A percentile compares a stretch with the other conserved stretches of the same genome.
Conservation (phyloP, 257 asterid species). For the Forsythia viridissima region DNA sequence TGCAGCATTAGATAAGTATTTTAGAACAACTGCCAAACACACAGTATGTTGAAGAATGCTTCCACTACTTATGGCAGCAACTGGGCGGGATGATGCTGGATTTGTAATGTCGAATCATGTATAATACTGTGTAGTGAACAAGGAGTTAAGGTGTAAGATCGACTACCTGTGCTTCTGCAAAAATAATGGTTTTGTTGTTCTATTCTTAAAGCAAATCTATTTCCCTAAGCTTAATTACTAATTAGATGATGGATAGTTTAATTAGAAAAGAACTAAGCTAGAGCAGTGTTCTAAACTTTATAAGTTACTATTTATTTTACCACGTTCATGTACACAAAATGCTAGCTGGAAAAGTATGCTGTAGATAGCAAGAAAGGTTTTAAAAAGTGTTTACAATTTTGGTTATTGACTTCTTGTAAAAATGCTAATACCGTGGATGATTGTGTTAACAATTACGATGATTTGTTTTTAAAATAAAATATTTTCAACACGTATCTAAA, state of each 20-base stretch:
- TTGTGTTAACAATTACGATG: background rate
- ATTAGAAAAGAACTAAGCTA: no score
- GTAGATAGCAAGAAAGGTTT: background rate
- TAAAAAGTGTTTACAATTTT: no score
- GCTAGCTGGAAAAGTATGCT: background rate
- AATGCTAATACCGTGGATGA: no score
- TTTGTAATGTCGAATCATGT: background rate
- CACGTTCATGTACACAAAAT: background rate
- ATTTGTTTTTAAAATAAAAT: background rate
- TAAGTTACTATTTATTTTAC: no score
- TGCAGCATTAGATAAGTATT: conserved; percentile 21
- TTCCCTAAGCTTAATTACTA: no score
- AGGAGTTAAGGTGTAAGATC: background rate
- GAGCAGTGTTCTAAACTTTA: background rate
- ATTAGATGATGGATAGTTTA: no score
- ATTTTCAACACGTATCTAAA: background rate
- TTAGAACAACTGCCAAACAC: background rate
- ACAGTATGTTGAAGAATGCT: background rate
- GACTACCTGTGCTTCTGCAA: background rate
- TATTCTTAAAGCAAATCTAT: background rate
- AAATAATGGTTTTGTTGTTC: background rate
- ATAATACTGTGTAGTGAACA: background rate
- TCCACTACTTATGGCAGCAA: conserved; percentile 4
- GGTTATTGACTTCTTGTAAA: background rate
- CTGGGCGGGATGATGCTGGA: background rate